These are phyloP conservation scores for Sordariomycetes sp. DNA, from an alignment of 2,329 filamentous ascomycete species.

Conservation along the genomic window DNA sequence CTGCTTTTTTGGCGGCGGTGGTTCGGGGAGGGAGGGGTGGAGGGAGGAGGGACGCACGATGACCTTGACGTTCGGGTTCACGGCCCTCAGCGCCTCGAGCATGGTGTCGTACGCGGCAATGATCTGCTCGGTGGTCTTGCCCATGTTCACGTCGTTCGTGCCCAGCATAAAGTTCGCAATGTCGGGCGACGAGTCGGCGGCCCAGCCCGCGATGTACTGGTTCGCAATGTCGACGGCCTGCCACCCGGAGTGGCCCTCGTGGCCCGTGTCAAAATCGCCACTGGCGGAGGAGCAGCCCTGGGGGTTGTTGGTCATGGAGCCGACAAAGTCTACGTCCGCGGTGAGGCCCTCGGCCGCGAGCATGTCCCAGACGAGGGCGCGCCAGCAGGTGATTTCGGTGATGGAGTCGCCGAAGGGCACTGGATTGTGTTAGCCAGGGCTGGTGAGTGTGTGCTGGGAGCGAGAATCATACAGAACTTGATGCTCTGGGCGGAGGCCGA, in stretches of 20 bases:
- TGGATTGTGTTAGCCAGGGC: not conserved
- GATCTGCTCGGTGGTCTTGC: constrained; percentile 19
- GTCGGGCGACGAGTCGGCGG: constrained; percentile 22
- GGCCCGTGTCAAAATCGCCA: constrained; percentile 22
- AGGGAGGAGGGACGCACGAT: constrained; percentile 18
- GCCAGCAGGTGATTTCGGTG: constrained; percentile 33
- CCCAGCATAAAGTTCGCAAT: constrained; percentile 33
- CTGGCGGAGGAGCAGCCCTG: constrained; percentile 22
- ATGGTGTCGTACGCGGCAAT: constrained; percentile 27
- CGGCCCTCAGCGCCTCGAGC: constrained; percentile 18
- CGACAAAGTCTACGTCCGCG: constrained; percentile 26
- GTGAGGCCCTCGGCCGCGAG: constrained; percentile 20
- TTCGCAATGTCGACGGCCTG: constrained; percentile 27
- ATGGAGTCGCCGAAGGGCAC: constrained; percentile 28
- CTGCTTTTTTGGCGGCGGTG: not conserved
- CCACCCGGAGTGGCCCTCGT: constrained; percentile 28
- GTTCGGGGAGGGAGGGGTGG: not conserved
- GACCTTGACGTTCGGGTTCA: constrained; percentile 26
- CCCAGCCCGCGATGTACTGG: constrained; percentile 25
- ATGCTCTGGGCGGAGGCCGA: not conserved
- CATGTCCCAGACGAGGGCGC: constrained; percentile 26
- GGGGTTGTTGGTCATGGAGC: constrained; percentile 26
- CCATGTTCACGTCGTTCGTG: constrained; percentile 27
- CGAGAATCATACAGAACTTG: constrained; percentile 1
- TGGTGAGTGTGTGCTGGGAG: not conserved